Evolutionary conservation across 2,329 filamentous ascomycete species (phyloP), one percentile per base, ranked within the genome.

Genomic region (Pestalotiopsis fici): DNA sequence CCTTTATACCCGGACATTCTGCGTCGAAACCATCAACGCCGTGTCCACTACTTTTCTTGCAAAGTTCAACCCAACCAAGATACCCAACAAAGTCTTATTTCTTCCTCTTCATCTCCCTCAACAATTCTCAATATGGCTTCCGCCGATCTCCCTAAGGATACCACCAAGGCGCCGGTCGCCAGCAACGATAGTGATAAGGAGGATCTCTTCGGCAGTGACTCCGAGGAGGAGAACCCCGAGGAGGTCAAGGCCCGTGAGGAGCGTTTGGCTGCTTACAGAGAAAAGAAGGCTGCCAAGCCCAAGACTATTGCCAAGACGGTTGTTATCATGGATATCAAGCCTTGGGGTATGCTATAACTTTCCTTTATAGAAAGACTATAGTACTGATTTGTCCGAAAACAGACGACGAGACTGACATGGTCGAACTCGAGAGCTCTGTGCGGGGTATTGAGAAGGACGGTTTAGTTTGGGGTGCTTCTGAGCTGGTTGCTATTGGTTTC

Each of bases 231-330:
- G 83, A 94, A 97, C 80, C 90, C 90, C 65, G 95, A 95, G 87
- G 94, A 93, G 73, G 93, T 87, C 78, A 89, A 87, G 77, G 82
- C 97, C 82, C 93, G 93, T 78, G 94, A 97, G 82, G 92, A 94
- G 87, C 92, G 94, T 80, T 87, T 99, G 74, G 94, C 90, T 69
- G 95, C 95, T 82, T 98, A 98, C 90, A 91, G 89, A 82, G 93
- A 94, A 87, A 98, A 98, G 93, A 98, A 98, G 92, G 94, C 92
- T 74, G 88, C 88, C 82, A 97, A 97, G 90, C 85, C 87, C 73
- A 98, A 98, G 93, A 87, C 90, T 74, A 91, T 91, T 71, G 96
- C 96, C 81, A 99, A 99, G 90, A 98, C 95, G 69, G 87, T 98
- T 71, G 94, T 98, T 78, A 98, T 94, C 73, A 77, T 99, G 74